A percentile compares a stretch with the other conserved stretches of the same genome.
These are phyloP conservation scores for Phoma sp. DNA, from an alignment of 2,329 filamentous ascomycete species.

Conservation along the genomic window DNA sequence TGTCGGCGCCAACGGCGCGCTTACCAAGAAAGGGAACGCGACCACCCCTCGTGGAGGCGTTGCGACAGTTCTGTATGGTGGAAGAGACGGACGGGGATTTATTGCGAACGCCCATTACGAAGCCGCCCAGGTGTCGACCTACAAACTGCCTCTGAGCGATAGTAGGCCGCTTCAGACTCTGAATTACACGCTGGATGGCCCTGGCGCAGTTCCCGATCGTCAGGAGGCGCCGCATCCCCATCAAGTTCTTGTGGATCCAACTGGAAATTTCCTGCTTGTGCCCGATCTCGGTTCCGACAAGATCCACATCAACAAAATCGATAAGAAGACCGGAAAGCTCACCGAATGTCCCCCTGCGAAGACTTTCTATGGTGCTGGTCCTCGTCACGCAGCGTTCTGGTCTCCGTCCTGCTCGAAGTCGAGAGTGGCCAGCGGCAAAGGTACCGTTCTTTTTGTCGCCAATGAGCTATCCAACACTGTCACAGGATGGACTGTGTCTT, in stretches of 20 bases:
- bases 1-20: conserved; percentile 33
- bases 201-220: conserved; percentile 55
- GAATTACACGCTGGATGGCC: conserved; percentile 38
- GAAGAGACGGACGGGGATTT: conserved; percentile 37
- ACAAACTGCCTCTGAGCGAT: conserved; percentile 42
- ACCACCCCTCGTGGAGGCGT: conserved; percentile 35
- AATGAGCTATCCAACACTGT: conserved; percentile 46
- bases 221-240: conserved; percentile 64
- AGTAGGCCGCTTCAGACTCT: conserved; percentile 37
- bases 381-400: conserved; percentile 62
- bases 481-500: conserved; percentile 39
- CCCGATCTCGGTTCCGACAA: conserved; percentile 63
- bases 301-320: conserved; percentile 61
- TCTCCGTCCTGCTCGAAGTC: conserved; percentile 30
- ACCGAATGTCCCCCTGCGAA: conserved; percentile 54
- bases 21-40: conserved; percentile 31
- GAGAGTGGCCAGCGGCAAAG: conserved; percentile 20
- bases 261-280: conserved; percentile 57
- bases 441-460: conserved; percentile 40
- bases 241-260: conserved; percentile 57
- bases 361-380: conserved; percentile 57
- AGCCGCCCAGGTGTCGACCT: conserved; percentile 44
- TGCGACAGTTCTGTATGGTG: conserved; percentile 38
- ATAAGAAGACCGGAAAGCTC: conserved; percentile 53
- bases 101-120: conserved; percentile 43